Percentiles rank a stretch among this genome's conserved stretches.
Conservation (phyloP, 2,329 filamentous ascomycete genomes). For the Colletotrichum endophyticum region DNA sequence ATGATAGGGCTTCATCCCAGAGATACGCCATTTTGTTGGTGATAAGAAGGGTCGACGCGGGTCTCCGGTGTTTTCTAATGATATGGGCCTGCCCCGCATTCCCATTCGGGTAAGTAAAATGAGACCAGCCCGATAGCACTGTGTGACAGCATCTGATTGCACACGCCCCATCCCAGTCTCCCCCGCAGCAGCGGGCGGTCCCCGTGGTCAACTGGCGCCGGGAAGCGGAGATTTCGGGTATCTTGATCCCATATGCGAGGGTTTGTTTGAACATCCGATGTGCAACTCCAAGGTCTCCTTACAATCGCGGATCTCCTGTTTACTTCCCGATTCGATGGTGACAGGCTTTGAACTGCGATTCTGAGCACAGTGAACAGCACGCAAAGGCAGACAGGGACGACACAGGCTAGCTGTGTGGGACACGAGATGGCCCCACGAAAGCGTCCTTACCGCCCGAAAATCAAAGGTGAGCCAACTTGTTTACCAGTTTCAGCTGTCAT, state of each 20-base stretch:
- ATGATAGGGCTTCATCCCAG: neutral
- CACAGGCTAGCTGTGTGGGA: neutral
- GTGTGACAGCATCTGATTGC: neutral
- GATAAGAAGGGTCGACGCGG: neutral
- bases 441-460: neutral
- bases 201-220: neutral
- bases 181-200: neutral
- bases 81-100: neutral
- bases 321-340: neutral
- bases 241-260: neutral
- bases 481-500: rapidly evolving
- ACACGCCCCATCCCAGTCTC: neutral
- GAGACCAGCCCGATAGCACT: neutral
- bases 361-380: neutral
- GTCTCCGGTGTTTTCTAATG: neutral
- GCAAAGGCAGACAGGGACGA: neutral
- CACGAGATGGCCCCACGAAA: neutral
- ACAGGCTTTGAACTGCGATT: neutral
- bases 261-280: neutral
- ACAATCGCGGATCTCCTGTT: neutral
- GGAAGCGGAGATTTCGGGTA: neutral
- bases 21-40: neutral
- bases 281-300: neutral
- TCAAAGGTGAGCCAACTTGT: neutral
- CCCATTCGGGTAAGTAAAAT: neutral